Evolutionary conservation across 2,329 filamentous ascomycete species (phyloP).

Genomic region (Tolypocladium ovalisporum): DNA sequence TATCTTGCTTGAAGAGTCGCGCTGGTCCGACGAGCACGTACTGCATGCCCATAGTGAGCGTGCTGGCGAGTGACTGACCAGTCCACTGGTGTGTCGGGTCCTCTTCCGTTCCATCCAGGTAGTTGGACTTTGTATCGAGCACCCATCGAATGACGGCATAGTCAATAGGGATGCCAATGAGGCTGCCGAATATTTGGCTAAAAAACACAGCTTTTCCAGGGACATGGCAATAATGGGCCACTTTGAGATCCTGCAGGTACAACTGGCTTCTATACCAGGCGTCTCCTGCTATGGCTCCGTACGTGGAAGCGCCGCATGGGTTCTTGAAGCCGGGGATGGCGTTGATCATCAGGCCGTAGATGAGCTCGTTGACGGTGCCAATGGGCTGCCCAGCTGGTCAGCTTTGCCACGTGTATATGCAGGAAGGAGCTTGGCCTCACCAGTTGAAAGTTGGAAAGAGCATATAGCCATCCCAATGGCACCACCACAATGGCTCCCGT

Average conservation of each 20-base stretch:
- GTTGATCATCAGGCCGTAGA: conserved; percentile 50
- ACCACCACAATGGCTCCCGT: conserved; percentile 45
- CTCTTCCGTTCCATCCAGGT: conserved; percentile 34
- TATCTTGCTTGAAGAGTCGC: conserved; percentile 34
- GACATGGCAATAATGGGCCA: conserved; percentile 54
- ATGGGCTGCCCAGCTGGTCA: conserved; percentile 22
- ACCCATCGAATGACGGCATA: conserved; percentile 52
- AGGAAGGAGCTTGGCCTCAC: not conserved
- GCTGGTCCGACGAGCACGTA: conserved; percentile 46
- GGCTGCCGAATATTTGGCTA: conserved; percentile 47
- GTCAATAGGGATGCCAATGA: conserved; percentile 49
- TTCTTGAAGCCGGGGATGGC: conserved; percentile 38
- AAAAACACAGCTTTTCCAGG: conserved; percentile 49
- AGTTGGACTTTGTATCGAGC: conserved; percentile 43
- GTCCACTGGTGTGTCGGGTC: conserved; percentile 54
- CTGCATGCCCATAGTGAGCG: conserved; percentile 45
- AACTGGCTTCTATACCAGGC: conserved; percentile 49
- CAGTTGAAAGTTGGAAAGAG: conserved; percentile 42
- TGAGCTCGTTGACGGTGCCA: conserved; percentile 47
- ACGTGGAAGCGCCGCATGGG: conserved; percentile 45
- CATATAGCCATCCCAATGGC: conserved; percentile 48
- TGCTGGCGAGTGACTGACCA: conserved; percentile 38
- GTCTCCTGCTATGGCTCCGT: conserved; percentile 48
- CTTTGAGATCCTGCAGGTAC: conserved; percentile 52
- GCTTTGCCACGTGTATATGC: not conserved